These are phyloP conservation scores for Gamsiella multidivaricata DNA, from an alignment of 192 early-diverging fungal genomes.

Conservation along the genomic window DNA sequence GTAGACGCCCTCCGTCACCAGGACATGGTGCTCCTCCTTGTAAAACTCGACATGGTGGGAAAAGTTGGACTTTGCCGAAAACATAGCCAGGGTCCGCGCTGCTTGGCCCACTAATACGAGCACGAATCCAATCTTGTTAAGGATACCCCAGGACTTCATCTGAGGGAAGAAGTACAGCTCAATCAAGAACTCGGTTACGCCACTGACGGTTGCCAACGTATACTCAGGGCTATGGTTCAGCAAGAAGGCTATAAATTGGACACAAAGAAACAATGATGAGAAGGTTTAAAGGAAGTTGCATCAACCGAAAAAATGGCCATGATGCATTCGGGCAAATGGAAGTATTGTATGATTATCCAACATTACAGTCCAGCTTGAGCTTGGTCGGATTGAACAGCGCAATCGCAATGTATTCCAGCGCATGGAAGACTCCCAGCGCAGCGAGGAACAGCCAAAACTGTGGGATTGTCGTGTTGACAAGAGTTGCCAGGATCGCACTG, in stretches of 20 bases:
- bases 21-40: slow-evolving; percentile 75
- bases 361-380: slow-evolving; percentile 79
- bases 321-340: no score
- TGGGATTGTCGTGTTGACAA: slow-evolving; percentile 48
- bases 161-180: slow-evolving; percentile 72
- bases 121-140: slow-evolving; percentile 62
- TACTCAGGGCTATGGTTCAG: slow-evolving; percentile 80
- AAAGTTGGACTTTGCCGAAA: slow-evolving; percentile 91
- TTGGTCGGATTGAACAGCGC: slow-evolving; percentile 81
- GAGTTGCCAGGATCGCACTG: slow-evolving; percentile 57
- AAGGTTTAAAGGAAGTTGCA: no score
- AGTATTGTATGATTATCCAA: background rate
- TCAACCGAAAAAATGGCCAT: no score
- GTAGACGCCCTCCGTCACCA: slow-evolving; percentile 93
- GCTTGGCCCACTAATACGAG: slow-evolving; percentile 76
- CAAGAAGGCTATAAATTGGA: slow-evolving; percentile 71
- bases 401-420: slow-evolving; percentile 87
- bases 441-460: slow-evolving; percentile 76
- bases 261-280: slow-evolving; percentile 19
- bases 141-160: slow-evolving; percentile 60
- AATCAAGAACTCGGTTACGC: slow-evolving; percentile 76
- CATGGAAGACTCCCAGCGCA: slow-evolving; percentile 80
- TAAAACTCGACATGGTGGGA: slow-evolving; percentile 82
- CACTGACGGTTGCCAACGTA: slow-evolving; percentile 72
- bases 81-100: slow-evolving; percentile 87